Percentiles rank a stretch among this genome's conserved stretches.
Conservation (phyloP, 116 monocot genomes). For the Phalaenopsis hybrid region DNA sequence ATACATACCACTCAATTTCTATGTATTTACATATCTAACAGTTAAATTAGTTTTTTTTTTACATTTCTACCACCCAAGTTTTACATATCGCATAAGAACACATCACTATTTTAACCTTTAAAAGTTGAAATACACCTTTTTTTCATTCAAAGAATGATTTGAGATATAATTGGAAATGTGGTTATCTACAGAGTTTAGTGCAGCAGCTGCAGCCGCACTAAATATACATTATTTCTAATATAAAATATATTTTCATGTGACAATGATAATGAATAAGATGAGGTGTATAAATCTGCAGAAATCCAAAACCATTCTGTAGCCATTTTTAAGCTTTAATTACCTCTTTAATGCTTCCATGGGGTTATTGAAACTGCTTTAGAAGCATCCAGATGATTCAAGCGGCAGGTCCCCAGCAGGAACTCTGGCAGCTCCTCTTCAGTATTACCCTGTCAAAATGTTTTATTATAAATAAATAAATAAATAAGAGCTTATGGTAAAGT, state of each 20-base stretch:
- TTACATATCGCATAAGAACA: no score
- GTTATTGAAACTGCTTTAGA: slow-evolving; percentile 40
- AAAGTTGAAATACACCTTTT: no score
- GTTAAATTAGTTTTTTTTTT: no score
- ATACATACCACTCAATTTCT: no score
- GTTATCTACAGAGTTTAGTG: slow-evolving; percentile 4
- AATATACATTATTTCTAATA: background rate
- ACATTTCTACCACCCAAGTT: no score
- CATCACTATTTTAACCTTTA: no score
- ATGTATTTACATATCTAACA: no score
- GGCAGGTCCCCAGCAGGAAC: slow-evolving; percentile 71
- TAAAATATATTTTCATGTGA: background rate
- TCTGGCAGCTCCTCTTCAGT: slow-evolving; percentile 76
- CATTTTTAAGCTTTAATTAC: background rate
- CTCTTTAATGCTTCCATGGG: slow-evolving; percentile 10
- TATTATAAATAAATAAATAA: background rate
- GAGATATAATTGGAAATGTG: background rate
- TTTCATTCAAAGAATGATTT: background rate
- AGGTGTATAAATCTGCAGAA: background rate
- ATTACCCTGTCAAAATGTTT: slow-evolving; percentile 31
- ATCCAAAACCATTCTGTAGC: background rate
- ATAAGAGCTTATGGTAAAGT: no score
- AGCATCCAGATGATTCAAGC: slow-evolving; percentile 69
- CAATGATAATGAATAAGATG: background rate
- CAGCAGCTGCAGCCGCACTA: background rate